Percentiles rank a stretch among this genome's conserved stretches.
Conservation (phyloP, 1,139 yeast species). For the Chernovozyma aurita region DNA sequence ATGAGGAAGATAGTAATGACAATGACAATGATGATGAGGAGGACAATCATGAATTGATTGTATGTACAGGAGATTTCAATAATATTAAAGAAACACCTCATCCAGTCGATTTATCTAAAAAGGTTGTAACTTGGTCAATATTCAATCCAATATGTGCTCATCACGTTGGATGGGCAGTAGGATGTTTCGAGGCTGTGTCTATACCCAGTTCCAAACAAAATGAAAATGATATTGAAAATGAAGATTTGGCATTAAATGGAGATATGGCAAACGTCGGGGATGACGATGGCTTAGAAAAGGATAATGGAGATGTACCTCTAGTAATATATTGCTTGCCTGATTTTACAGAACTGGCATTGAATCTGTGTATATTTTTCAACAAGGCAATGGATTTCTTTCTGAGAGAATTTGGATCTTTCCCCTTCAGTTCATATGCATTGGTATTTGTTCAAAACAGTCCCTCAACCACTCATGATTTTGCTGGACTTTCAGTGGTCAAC, state of each 20-base stretch:
- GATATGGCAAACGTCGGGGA: constrained; percentile 17
- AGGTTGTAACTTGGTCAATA: constrained; percentile 73
- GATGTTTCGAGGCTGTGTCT: constrained; percentile 68
- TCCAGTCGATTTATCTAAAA: constrained; percentile 62
- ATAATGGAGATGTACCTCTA: constrained; percentile 42
- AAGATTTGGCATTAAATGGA: constrained; percentile 29
- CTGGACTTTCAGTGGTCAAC: constrained; percentile 70
- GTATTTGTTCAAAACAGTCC: constrained; percentile 66
- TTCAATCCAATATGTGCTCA: constrained; percentile 90
- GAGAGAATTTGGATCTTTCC: constrained; percentile 89
- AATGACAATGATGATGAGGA: constrained; percentile 47
- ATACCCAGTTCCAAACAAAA: constrained; percentile 34
- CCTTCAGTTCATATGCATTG: constrained; percentile 76
- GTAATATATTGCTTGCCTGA: constrained; percentile 57
- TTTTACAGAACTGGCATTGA: constrained; percentile 54
- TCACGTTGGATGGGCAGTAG: constrained; percentile 95
- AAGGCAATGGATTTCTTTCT: constrained; percentile 80
- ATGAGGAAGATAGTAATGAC: constrained; percentile 19
- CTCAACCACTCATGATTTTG: constrained; percentile 53
- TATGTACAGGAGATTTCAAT: constrained; percentile 71
- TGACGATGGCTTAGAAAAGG: constrained; percentile 25
- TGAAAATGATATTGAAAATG: constrained; percentile 38
- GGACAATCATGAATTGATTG: constrained; percentile 54
- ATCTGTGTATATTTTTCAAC: constrained; percentile 71
- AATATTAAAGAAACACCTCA: constrained; percentile 46